phyloP scores from a whole-genome alignment of 495 filamentous ascomycete genomes.

The Sabuloglossum arenarium region DNA sequence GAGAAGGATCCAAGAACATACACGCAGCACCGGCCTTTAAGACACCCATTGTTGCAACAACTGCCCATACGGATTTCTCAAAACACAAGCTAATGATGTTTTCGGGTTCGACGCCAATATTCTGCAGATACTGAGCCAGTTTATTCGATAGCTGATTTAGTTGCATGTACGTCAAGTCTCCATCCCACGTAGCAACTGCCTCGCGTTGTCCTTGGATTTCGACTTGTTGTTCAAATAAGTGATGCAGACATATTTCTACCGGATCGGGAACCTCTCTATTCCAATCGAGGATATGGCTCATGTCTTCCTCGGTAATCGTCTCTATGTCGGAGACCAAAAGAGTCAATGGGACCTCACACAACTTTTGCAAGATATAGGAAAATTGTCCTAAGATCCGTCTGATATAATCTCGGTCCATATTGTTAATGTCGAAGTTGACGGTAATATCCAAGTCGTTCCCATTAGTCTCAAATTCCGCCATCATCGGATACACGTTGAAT shows the following conservation, averaged over 20 bases:
- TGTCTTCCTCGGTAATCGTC: too few relatives aligned
- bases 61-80: slow-evolving; percentile 14
- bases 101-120: slow-evolving; percentile 9
- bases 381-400: not conserved
- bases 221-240: slow-evolving; percentile 24
- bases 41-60: slow-evolving; percentile 13
- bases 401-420: too few relatives aligned
- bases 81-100: slow-evolving; percentile 13
- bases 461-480: not conserved
- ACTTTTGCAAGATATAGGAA: not conserved
- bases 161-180: slow-evolving; percentile 32
- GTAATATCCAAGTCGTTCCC: not conserved
- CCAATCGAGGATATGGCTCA: too few relatives aligned
- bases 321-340: not conserved
- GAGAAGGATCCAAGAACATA: not conserved
- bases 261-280: not conserved
- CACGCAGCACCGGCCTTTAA: slow-evolving; percentile 14
- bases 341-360: not conserved
- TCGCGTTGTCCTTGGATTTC: slow-evolving; percentile 19
- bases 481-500: not conserved
- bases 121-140: slow-evolving; percentile 25
- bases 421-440: not conserved
- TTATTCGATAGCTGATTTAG: slow-evolving; percentile 26
- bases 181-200: slow-evolving; percentile 35
- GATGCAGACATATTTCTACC: slow-evolving; percentile 18